phyloP scores from a whole-genome alignment of 306 rosid species.

The Datisca glomerata region DNA sequence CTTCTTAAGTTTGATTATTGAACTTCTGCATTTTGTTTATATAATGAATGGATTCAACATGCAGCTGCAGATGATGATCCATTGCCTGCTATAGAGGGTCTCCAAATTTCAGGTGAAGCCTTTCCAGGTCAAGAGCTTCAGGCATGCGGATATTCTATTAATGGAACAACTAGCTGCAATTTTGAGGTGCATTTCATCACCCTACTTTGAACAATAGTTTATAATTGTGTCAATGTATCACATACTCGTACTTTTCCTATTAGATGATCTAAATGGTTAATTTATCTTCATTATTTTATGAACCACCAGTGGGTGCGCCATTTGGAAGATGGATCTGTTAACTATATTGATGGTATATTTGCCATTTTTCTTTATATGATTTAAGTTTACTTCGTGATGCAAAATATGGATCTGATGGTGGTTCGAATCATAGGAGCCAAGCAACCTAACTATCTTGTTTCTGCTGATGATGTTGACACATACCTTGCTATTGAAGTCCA shows the following conservation, averaged over 20 bases:
- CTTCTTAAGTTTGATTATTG: too few relatives aligned
- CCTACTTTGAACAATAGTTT: constrained; percentile 5
- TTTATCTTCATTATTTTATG: constrained; percentile 1
- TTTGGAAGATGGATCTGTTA: constrained; percentile 83
- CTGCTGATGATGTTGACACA: constrained; percentile 79
- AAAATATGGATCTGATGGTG: constrained; percentile 14
- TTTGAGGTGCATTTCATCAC: constrained; percentile 59
- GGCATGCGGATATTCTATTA: constrained; percentile 72
- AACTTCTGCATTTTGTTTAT: too few relatives aligned
- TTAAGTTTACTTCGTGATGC: constrained; percentile 4
- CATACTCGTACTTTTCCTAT: too few relatives aligned
- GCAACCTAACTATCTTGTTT: constrained; percentile 85
- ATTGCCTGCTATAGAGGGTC: constrained; percentile 75
- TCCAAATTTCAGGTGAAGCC: constrained; percentile 87
- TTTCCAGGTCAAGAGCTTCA: constrained; percentile 85
- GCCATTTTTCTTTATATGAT: constrained; percentile 7
- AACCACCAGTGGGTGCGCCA: constrained; percentile 76
- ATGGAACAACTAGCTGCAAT: constrained; percentile 92
- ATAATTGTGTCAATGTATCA: neutral
- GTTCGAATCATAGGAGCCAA: constrained; percentile 57
- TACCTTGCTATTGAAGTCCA: constrained; percentile 93
- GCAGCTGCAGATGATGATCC: constrained; percentile 95
- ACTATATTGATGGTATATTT: constrained; percentile 70
- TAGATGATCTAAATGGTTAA: neutral
- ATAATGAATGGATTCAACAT: constrained; percentile 18